phyloP scores from a whole-genome alignment of 2,329 filamentous ascomycete species.

The Pseudocercospora musae region DNA sequence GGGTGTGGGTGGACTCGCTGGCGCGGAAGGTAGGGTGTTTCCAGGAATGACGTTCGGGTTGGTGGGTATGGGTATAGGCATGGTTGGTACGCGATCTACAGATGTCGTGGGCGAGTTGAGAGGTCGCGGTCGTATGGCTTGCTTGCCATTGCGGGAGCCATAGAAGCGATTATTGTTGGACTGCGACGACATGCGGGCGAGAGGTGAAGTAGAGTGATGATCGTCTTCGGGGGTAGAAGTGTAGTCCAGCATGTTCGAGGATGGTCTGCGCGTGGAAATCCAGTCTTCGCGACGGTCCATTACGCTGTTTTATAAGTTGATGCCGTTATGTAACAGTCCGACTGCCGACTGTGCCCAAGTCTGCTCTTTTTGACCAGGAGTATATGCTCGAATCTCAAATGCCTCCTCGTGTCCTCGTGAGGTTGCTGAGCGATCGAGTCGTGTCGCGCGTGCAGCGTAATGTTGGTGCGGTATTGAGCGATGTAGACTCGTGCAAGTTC shows the following conservation, averaged over 20 bases:
- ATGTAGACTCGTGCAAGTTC: neutral
- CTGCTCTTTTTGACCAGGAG: neutral
- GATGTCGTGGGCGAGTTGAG: constrained; percentile 43
- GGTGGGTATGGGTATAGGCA: constrained; percentile 45
- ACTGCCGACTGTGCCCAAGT: neutral
- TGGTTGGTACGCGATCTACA: constrained; percentile 28
- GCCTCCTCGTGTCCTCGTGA: neutral
- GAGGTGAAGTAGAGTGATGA: constrained; percentile 22
- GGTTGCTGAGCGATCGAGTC: neutral
- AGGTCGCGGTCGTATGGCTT: constrained; percentile 41
- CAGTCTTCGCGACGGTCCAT: neutral
- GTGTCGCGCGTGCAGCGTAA: neutral
- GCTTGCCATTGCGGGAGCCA: constrained; percentile 33
- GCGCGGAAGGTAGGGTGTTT: constrained; percentile 62
- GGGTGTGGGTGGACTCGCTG: constrained; percentile 64
- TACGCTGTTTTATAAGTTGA: neutral
- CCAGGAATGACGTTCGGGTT: constrained; percentile 52
- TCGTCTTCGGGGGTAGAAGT: constrained; percentile 18
- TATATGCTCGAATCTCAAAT: neutral
- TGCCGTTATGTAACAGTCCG: neutral
- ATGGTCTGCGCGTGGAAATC: constrained; percentile 18
- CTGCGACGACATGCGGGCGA: constrained; percentile 33
- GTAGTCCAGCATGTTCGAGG: constrained; percentile 32
- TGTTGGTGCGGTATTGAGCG: neutral
- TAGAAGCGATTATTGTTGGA: constrained; percentile 34